phyloP scores from a whole-genome alignment of 1,139 yeast species.

The Torulaspora globosa region DNA sequence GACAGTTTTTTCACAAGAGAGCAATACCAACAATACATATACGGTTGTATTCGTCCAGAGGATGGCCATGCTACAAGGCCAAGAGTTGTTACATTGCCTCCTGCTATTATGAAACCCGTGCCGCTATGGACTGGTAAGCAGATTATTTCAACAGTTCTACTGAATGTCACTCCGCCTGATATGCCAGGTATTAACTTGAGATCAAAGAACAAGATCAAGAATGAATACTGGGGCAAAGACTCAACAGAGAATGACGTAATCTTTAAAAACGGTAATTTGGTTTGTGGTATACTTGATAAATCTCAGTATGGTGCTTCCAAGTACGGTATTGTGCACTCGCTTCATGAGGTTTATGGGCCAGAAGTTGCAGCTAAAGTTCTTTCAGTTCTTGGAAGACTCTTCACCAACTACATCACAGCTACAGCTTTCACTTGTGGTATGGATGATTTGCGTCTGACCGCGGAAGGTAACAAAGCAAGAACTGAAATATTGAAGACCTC shows the following conservation, averaged over 20 bases:
- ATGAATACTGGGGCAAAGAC: constrained; percentile 88
- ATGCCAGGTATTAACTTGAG: constrained; percentile 87
- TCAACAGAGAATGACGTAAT: constrained; percentile 83
- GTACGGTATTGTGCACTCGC: constrained; percentile 92
- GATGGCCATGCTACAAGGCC: constrained; percentile 88
- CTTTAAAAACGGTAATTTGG: constrained; percentile 78
- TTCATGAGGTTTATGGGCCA: constrained; percentile 94
- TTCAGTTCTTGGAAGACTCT: constrained; percentile 86
- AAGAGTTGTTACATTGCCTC: constrained; percentile 77
- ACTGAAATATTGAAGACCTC: constrained; percentile 72
- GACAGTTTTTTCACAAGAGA: constrained; percentile 90
- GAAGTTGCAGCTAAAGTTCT: constrained; percentile 83
- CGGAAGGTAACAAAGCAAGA: constrained; percentile 89
- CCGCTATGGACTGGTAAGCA: constrained; percentile 99
- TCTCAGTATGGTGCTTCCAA: constrained; percentile 98
- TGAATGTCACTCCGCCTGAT: constrained; percentile 79
- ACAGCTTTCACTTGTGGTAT: constrained; percentile 98
- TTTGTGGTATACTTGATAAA: constrained; percentile 92
- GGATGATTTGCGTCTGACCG: constrained; percentile 94
- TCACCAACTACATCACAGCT: constrained; percentile 88
- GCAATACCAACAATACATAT: constrained; percentile 86
- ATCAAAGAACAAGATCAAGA: constrained; percentile 85
- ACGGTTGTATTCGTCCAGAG: constrained; percentile 94
- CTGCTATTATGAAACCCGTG: constrained; percentile 80
- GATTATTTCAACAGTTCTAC: constrained; percentile 80